Conservation (phyloP, 345 rosid species). For the Salix dunnii region DNA sequence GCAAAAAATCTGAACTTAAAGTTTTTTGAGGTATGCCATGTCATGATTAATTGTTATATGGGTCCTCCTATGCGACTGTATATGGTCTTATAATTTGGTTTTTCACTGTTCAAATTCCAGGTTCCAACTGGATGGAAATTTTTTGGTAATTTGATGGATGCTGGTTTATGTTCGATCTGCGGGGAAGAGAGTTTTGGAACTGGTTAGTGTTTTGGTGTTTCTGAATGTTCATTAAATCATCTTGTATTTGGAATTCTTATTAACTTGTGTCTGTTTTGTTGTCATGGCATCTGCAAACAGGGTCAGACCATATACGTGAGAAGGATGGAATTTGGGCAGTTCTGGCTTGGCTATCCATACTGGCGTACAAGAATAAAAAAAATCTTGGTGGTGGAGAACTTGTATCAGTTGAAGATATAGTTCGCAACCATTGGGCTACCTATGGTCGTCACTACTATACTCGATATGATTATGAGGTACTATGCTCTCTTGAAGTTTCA, state of each 20-base stretch:
- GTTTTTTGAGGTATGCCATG: constrained; percentile 78
- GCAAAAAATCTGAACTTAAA: constrained; percentile 78
- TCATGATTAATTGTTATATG: background rate
- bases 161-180: constrained; percentile 88
- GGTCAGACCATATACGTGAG: constrained; percentile 97
- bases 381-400: constrained; percentile 61
- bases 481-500: background rate
- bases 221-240: background rate
- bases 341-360: constrained; percentile 93
- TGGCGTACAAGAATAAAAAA: constrained; percentile 82
- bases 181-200: constrained; percentile 99
- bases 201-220: constrained; percentile 45
- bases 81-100: constrained; percentile 7
- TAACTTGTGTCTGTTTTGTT: constrained; percentile 8
- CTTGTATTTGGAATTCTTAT: background rate
- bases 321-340: constrained; percentile 99
- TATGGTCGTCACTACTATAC: constrained; percentile 98
- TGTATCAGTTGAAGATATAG: constrained; percentile 91
- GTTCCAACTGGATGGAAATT: constrained; percentile 99
- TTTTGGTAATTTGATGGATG: constrained; percentile 99
- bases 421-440: constrained; percentile 80
- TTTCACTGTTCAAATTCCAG: constrained; percentile 36
- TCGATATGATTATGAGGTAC: constrained; percentile 96
- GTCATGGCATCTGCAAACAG: constrained; percentile 36
- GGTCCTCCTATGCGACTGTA: background rate